Conservation (phyloP, 2,329 filamentous ascomycete genomes). For the Macrophomina tecta region DNA sequence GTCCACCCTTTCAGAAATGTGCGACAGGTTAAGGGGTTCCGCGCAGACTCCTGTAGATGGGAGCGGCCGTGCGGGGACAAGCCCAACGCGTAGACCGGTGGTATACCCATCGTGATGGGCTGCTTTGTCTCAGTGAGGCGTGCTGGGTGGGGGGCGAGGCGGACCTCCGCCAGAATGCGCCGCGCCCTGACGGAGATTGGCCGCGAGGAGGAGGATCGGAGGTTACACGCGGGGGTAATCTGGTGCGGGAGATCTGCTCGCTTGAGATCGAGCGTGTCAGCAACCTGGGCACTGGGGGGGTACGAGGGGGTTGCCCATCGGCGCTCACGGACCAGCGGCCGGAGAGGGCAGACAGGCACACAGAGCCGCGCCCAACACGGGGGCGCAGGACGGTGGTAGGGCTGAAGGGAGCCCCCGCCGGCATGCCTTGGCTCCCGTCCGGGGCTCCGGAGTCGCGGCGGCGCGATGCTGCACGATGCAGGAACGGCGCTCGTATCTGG, state of each 20-base stretch:
- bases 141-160: background rate
- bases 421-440: conserved; percentile 14
- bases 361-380: conserved; percentile 24
- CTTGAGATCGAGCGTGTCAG: conserved; percentile 18
- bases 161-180: background rate
- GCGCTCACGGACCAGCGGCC: conserved; percentile 25
- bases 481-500: conserved; percentile 24
- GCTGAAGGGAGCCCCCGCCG: conserved; percentile 24
- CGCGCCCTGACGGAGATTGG: background rate
- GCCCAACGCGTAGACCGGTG: background rate
- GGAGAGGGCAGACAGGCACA: conserved; percentile 9
- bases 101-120: background rate
- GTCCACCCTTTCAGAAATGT: background rate
- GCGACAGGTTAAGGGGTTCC: too few relatives aligned
- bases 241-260: conserved; percentile 14
- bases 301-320: conserved; percentile 12
- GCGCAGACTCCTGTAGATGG: too few relatives aligned
- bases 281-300: conserved; percentile 10
- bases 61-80: too few relatives aligned
- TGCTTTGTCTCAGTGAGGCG: background rate
- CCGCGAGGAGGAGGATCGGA: background rate
- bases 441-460: conserved; percentile 7
- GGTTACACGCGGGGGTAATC: conserved; percentile 15
- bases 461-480: conserved; percentile 22
- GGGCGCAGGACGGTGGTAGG: conserved; percentile 24